Evolutionary conservation across 148 eudicot genomes (phyloP).

Genomic region (Vaccinium macrocarpon): DNA sequence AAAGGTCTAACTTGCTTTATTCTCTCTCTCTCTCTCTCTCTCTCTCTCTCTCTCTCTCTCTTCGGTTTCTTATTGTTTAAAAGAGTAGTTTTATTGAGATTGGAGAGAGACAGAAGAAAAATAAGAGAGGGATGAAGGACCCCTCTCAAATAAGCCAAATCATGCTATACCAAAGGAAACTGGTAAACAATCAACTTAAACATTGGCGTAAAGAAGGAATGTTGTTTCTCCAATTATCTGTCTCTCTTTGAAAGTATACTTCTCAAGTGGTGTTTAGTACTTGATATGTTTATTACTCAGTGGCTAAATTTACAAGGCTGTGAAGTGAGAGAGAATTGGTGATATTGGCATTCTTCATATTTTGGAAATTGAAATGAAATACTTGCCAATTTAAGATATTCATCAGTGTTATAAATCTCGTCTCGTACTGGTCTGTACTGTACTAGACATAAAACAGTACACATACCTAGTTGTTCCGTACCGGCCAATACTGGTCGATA

Average conservation of each 20-base stretch:
- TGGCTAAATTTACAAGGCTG: neutral
- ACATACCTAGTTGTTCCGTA: too few relatives aligned
- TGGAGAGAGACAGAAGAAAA: neutral
- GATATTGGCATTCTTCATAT: neutral
- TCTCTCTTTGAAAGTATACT: neutral
- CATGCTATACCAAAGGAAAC: too few relatives aligned
- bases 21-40: neutral
- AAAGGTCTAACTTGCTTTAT: conserved; percentile 45
- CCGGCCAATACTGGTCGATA: too few relatives aligned
- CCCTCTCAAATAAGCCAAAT: neutral
- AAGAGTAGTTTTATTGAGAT: neutral
- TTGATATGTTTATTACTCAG: neutral
- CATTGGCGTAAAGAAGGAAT: neutral
- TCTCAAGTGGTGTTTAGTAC: neutral
- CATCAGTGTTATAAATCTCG: too few relatives aligned
- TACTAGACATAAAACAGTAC: too few relatives aligned
- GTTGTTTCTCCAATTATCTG: neutral
- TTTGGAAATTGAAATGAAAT: neutral
- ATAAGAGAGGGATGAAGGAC: neutral
- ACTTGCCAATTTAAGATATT: neutral
- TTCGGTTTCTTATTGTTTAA: too few relatives aligned
- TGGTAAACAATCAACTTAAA: neutral
- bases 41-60: neutral
- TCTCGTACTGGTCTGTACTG: too few relatives aligned
- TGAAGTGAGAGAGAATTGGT: neutral